A percentile compares a stretch with the other conserved stretches of the same genome.
These are phyloP conservation scores for Epicoccum nigrum DNA, from an alignment of 2,329 filamentous ascomycete genomes.

Conservation along the genomic window DNA sequence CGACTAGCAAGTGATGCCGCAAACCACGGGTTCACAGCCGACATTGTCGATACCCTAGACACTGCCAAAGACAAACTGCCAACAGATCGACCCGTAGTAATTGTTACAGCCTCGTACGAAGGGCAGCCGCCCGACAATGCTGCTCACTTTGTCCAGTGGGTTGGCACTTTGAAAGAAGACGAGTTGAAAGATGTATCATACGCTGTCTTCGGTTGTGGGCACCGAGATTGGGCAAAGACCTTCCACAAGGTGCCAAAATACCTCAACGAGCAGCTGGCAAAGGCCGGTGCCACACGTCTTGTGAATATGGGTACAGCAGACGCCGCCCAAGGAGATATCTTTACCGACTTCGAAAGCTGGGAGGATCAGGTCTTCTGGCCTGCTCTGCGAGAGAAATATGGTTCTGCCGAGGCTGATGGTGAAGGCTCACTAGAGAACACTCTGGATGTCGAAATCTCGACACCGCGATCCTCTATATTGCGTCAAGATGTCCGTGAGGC, in stretches of 20 bases:
- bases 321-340: constrained; percentile 48
- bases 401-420: constrained; percentile 30
- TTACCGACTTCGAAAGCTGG: constrained; percentile 52
- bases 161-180: constrained; percentile 35
- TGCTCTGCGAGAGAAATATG: constrained; percentile 41
- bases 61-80: constrained; percentile 42
- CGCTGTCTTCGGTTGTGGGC: constrained; percentile 51
- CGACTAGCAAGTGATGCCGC: constrained; percentile 44
- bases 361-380: constrained; percentile 49
- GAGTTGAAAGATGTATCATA: constrained; percentile 46
- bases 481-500: constrained; percentile 48
- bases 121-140: constrained; percentile 53
- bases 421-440: constrained; percentile 34
- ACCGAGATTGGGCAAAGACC: constrained; percentile 51
- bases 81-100: constrained; percentile 46
- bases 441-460: constrained; percentile 42
- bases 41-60: constrained; percentile 45
- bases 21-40: constrained; percentile 46
- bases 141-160: constrained; percentile 50
- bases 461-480: constrained; percentile 43
- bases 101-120: constrained; percentile 52
- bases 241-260: constrained; percentile 51
- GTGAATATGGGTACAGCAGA: constrained; percentile 44
- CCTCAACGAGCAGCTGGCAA: constrained; percentile 40
- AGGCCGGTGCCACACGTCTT: constrained; percentile 40